Conservation (phyloP, 257 asterid species). For the Henckelia pumila region DNA sequence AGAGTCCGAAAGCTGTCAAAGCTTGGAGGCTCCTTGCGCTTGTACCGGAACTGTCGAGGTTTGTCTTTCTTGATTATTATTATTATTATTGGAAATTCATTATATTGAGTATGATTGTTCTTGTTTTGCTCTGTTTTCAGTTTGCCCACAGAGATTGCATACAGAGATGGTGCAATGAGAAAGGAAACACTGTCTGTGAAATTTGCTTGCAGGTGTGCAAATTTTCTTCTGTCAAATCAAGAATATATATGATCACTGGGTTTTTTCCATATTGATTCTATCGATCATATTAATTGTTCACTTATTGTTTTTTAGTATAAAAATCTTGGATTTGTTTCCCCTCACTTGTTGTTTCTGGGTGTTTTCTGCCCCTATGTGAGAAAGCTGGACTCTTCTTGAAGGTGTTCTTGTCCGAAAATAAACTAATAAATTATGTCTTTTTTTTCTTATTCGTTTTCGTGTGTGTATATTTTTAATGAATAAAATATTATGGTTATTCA, state of each 20-base stretch:
- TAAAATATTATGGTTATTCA: not conserved
- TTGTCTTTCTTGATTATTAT: not conserved
- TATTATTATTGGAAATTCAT: not conserved
- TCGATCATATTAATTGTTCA: not conserved
- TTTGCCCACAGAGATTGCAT: slow-evolving; percentile 93
- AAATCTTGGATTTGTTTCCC: not conserved
- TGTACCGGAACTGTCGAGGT: slow-evolving; percentile 93
- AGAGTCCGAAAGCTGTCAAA: slow-evolving; percentile 43
- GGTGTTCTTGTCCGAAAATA: too few species aligned
- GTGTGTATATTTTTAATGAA: too few species aligned
- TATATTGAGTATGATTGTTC: not conserved
- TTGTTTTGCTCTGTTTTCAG: slow-evolving; percentile 26
- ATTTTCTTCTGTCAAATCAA: not conserved
- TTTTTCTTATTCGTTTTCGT: too few species aligned
- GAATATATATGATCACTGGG: not conserved
- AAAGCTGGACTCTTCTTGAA: too few species aligned
- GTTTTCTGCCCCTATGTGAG: too few species aligned
- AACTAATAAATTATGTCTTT: too few species aligned
- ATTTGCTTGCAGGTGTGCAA: slow-evolving; percentile 82
- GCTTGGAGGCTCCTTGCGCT: slow-evolving; percentile 74
- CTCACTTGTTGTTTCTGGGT: not conserved
- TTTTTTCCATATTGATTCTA: not conserved
- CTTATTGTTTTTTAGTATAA: not conserved
- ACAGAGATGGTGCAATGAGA: slow-evolving; percentile 95
- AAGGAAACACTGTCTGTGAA: slow-evolving; percentile 83